phyloP scores from a whole-genome alignment of 1,284 basidiomycete genomes.

The Malassezia caprae region DNA sequence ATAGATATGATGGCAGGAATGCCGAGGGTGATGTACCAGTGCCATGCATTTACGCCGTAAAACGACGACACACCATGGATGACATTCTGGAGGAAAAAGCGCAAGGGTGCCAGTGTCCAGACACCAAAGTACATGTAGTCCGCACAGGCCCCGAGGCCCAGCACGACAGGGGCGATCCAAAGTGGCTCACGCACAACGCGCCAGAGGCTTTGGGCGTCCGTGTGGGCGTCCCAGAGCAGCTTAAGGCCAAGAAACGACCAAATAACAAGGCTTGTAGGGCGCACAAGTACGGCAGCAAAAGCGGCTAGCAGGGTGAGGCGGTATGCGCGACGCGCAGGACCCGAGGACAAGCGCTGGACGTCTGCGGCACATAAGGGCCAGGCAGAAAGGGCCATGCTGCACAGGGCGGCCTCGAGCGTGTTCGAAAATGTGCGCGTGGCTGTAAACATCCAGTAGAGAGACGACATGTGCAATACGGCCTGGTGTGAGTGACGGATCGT shows the following conservation, averaged over 20 bases:
- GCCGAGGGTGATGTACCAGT: conserved; percentile 80
- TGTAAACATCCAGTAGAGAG: conserved; percentile 74
- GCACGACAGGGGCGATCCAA: conserved; percentile 40
- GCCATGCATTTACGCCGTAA: conserved; percentile 76
- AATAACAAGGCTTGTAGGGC: conserved; percentile 75
- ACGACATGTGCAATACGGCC: conserved; percentile 71
- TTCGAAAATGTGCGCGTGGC: conserved; percentile 84
- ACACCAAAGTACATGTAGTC: conserved; percentile 63
- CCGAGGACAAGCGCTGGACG: not conserved
- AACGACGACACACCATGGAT: conserved; percentile 63
- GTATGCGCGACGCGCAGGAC: not conserved
- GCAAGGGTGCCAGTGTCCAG: conserved; percentile 64
- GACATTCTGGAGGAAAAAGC: conserved; percentile 70
- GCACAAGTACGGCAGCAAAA: conserved; percentile 61
- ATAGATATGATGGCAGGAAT: conserved; percentile 53
- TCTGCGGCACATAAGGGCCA: conserved; percentile 55
- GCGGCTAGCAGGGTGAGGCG: not conserved
- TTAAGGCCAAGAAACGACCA: conserved; percentile 57
- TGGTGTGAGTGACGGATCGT: conserved; percentile 57
- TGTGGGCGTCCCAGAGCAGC: conserved; percentile 12
- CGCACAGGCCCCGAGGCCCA: conserved; percentile 52
- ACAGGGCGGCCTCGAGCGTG: conserved; percentile 78
- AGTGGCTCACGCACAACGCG: not conserved
- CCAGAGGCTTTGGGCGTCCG: not conserved
- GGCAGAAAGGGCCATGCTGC: conserved; percentile 64